Evolutionary conservation across 192 early-diverging fungal species (phyloP).

Genomic region (Gryganskiella cystojenkinii): DNA sequence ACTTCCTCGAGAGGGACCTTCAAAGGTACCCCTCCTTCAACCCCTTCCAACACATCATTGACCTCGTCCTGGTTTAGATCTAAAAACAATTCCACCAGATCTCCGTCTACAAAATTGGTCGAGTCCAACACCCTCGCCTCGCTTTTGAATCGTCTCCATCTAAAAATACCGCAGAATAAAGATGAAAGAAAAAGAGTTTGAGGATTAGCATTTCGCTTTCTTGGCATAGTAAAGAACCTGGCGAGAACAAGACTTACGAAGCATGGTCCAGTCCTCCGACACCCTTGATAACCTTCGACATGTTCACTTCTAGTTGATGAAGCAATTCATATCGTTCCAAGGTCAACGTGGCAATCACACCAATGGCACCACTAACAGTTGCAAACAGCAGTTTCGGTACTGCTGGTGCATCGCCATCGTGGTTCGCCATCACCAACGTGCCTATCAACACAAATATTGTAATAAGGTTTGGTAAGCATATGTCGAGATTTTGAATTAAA

Average conservation of each 20-base stretch:
- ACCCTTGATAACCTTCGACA: conserved; percentile 63
- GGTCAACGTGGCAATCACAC: conserved; percentile 77
- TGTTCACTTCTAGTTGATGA: conserved; percentile 69
- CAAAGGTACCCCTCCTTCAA: conserved; percentile 42
- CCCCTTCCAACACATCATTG: conserved; percentile 37
- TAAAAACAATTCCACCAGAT: conserved; percentile 88
- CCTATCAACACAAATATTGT: conserved; percentile 56
- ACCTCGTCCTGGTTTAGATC: conserved; percentile 68
- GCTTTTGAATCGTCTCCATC: conserved; percentile 74
- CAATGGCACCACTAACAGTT: conserved; percentile 85
- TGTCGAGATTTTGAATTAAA: no score
- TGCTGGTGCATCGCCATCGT: conserved; percentile 67
- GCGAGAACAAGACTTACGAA: conserved; percentile 49
- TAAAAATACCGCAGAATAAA: conserved; percentile 11
- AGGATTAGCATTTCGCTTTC: background rate
- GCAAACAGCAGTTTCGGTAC: conserved; percentile 73
- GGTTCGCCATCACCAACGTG: conserved; percentile 79
- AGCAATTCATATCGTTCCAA: conserved; percentile 67
- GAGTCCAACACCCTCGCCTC: conserved; percentile 57
- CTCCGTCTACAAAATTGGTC: conserved; percentile 87
- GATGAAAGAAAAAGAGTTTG: background rate
- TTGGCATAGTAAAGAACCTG: background rate
- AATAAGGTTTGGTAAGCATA: background rate
- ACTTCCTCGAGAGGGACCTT: conserved; percentile 58
- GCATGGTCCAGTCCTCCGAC: conserved; percentile 72